Percentiles rank a stretch among this genome's conserved stretches.
These are phyloP conservation scores for Blastobotrys robertii DNA, from an alignment of 805 yeast genomes.

Conservation along the genomic window DNA sequence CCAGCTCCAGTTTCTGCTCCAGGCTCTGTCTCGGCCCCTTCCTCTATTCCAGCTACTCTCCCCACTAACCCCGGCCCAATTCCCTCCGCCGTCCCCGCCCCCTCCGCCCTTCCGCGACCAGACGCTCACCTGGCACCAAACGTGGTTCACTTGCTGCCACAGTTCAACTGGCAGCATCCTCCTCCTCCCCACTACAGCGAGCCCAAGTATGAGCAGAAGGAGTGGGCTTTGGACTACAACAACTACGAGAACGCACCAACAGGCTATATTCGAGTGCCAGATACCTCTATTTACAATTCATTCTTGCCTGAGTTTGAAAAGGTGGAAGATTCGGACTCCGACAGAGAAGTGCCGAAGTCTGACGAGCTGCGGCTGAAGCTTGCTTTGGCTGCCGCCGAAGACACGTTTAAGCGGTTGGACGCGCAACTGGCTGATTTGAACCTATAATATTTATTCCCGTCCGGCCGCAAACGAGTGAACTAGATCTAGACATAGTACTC, in stretches of 20 bases:
- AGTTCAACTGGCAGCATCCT: slow-evolving; percentile 1
- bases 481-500: neutral
- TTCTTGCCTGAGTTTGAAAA: slow-evolving; percentile 20
- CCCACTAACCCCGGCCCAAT: neutral
- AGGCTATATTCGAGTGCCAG: slow-evolving; percentile 6
- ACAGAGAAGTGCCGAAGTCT: slow-evolving; percentile 3
- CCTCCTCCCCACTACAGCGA: neutral
- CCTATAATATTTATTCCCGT: neutral
- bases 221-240: slow-evolving; percentile 7
- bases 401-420: slow-evolving; percentile 21
- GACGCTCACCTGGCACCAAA: slow-evolving; percentile 3
- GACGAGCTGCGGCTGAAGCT: slow-evolving; percentile 10
- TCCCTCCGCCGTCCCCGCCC: neutral
- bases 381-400: slow-evolving; percentile 24
- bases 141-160: slow-evolving; percentile 7
- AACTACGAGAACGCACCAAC: neutral
- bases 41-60: neutral
- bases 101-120: neutral
- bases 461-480: too few species aligned
- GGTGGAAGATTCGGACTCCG: slow-evolving; percentile 11
- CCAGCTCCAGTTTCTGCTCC: neutral
- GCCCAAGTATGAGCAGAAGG: neutral
- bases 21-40: neutral
- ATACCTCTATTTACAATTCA: slow-evolving; percentile 7
- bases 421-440: slow-evolving; percentile 9